These are phyloP conservation scores for Fomitopsis pinicola DNA, from an alignment of 1,284 basidiomycete species.

Conservation along the genomic window DNA sequence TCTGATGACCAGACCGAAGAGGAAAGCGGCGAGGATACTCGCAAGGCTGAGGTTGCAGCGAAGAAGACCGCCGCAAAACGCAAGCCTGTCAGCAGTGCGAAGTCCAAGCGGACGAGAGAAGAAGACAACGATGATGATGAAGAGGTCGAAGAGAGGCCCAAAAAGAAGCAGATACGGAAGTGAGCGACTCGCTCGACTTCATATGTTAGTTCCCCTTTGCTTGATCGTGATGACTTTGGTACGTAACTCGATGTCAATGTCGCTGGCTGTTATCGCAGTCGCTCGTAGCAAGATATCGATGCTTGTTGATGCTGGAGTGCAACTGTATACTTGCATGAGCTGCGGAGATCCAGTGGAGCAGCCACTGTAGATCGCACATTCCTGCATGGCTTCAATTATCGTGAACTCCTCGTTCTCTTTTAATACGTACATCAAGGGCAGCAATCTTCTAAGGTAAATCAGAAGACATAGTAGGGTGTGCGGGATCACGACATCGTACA, in stretches of 20 bases:
- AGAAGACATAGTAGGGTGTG: too few species aligned
- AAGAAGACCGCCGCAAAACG: slow-evolving; percentile 13
- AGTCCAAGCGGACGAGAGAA: background rate
- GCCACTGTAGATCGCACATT: too few species aligned
- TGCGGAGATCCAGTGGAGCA: too few species aligned
- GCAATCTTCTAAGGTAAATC: too few species aligned
- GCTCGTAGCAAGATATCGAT: too few species aligned
- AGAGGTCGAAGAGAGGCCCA: slow-evolving; percentile 25
- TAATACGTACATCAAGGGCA: too few species aligned
- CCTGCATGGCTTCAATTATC: too few species aligned
- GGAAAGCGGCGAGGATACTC: slow-evolving; percentile 13
- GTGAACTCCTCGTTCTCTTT: too few species aligned
- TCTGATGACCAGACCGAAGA: slow-evolving; percentile 20
- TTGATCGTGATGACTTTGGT: background rate
- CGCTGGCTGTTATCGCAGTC: too few species aligned
- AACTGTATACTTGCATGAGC: too few species aligned
- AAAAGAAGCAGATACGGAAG: slow-evolving; percentile 15
- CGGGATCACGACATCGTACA: too few species aligned
- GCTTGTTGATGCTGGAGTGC: too few species aligned
- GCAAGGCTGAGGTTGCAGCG: slow-evolving; percentile 15
- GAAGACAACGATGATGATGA: slow-evolving; percentile 20
- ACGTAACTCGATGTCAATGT: background rate
- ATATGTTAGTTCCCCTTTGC: background rate
- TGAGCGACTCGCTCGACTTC: background rate
- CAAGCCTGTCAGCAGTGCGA: background rate